Evolutionary conservation across 2,329 filamentous ascomycete genomes (phyloP).

Genomic region (Shiraia sp.): DNA sequence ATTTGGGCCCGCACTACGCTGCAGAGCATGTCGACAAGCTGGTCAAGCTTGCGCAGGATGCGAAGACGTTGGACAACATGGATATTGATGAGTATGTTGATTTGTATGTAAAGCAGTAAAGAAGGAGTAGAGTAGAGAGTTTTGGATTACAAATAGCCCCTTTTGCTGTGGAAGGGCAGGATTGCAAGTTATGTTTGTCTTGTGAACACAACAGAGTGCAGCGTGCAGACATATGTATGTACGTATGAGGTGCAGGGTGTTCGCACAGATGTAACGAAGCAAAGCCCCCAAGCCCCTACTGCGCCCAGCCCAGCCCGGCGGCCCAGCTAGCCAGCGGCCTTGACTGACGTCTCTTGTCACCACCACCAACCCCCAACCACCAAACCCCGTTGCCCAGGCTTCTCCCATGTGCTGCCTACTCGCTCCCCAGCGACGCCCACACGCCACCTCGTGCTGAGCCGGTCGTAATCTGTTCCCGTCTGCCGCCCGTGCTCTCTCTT

Average conservation of each 20-base stretch:
- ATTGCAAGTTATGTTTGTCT: too few relatives aligned
- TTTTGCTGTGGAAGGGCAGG: too few relatives aligned
- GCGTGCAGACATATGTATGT: too few relatives aligned
- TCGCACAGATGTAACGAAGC: too few relatives aligned
- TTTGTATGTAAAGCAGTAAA: conserved; percentile 67
- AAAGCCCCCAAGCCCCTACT: too few relatives aligned
- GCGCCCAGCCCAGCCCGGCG: conserved; percentile 14
- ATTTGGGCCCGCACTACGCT: conserved; percentile 81
- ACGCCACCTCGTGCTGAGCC: conserved; percentile 31
- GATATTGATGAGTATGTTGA: conserved; percentile 94
- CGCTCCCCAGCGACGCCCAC: conserved; percentile 15
- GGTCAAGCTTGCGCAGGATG: conserved; percentile 76
- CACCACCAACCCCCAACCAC: conserved; percentile 10
- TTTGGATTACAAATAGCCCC: too few relatives aligned
- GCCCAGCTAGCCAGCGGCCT: conserved; percentile 23
- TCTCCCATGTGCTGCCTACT: conserved; percentile 34
- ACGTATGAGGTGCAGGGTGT: too few relatives aligned
- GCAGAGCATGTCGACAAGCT: conserved; percentile 79
- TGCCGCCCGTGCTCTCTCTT: too few relatives aligned
- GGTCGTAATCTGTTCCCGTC: neutral
- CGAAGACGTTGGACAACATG: conserved; percentile 74
- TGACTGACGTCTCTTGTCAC: conserved; percentile 27
- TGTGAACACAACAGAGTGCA: too few relatives aligned
- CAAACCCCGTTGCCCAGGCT: too few relatives aligned
- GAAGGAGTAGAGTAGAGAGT: neutral